Conservation (phyloP, 345 rosid species). For the Dipteronia sinensis region DNA sequence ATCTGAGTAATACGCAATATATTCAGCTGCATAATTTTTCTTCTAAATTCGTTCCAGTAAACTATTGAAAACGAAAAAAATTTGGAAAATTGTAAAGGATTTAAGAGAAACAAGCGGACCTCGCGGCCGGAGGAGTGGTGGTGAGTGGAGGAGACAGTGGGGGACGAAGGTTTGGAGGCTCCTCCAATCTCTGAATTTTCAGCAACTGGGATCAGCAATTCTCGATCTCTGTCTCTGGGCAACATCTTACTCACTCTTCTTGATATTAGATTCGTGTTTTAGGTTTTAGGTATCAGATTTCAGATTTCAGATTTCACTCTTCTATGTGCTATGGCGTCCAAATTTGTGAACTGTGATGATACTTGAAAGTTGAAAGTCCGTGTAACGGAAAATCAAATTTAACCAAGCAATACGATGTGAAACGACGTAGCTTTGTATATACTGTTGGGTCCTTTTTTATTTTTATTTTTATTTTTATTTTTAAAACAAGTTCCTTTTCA, state of each 20-base stretch:
- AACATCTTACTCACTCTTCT: constrained; percentile 16
- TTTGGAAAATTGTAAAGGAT: neutral
- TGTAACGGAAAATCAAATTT: neutral
- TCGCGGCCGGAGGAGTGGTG: constrained; percentile 32
- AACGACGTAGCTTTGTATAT: neutral
- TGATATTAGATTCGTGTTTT: neutral
- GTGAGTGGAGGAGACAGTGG: constrained; percentile 11
- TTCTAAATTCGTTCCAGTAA: neutral
- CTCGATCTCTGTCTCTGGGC: constrained; percentile 40
- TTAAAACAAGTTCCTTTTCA: too few relatives aligned
- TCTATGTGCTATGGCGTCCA: neutral
- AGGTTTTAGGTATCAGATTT: neutral
- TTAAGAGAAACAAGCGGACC: constrained; percentile 13
- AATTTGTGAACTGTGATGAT: neutral
- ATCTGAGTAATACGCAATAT: neutral
- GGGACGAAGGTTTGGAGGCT: constrained; percentile 26
- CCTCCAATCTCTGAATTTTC: constrained; percentile 22
- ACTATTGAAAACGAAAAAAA: neutral
- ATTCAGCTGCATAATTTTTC: neutral
- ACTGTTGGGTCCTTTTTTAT: neutral
- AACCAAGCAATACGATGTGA: neutral
- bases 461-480: too few relatives aligned
- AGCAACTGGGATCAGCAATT: constrained; percentile 36
- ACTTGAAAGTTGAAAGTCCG: neutral
- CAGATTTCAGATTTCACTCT: neutral